Evolutionary conservation across 2,329 filamentous ascomycete species (phyloP).

Genomic region (Alternaria ethzedia): DNA sequence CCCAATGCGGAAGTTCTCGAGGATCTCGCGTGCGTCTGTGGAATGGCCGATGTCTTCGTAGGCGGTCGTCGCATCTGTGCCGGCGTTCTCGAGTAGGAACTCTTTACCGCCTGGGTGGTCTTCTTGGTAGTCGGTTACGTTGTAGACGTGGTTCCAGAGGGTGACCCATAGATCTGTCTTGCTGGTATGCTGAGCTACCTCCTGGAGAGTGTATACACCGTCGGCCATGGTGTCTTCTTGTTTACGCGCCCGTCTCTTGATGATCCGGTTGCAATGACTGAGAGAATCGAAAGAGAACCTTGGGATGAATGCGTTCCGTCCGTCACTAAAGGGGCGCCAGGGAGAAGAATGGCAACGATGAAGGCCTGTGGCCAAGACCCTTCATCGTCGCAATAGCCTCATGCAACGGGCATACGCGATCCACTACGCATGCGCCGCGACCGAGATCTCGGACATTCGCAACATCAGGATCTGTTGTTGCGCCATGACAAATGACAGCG

Average conservation of each 20-base stretch:
- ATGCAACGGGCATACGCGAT: constrained; percentile 5
- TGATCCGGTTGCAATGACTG: no score
- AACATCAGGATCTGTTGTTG: background rate
- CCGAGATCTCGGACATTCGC: constrained; percentile 5
- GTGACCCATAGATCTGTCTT: constrained; percentile 62
- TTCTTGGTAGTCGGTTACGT: constrained; percentile 63
- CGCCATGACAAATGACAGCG: constrained; percentile 5
- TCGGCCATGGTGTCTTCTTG: constrained; percentile 1
- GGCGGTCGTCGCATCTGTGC: constrained; percentile 52
- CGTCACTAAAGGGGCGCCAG: background rate
- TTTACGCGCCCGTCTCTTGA: no score
- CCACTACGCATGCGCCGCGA: background rate
- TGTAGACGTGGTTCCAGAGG: constrained; percentile 57
- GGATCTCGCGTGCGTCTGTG: constrained; percentile 54
- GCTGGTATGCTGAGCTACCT: constrained; percentile 58
- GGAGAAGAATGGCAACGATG: background rate
- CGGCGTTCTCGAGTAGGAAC: constrained; percentile 51
- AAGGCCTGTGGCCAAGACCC: background rate
- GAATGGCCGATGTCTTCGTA: constrained; percentile 56
- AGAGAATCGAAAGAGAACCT: background rate
- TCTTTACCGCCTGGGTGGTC: constrained; percentile 62
- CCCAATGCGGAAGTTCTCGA: constrained; percentile 47
- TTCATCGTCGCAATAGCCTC: background rate
- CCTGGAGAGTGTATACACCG: constrained; percentile 18
- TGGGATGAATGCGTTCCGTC: background rate